phyloP scores from a whole-genome alignment of 2,329 filamentous ascomycete genomes.

The Arthrobotrys sinensis region DNA sequence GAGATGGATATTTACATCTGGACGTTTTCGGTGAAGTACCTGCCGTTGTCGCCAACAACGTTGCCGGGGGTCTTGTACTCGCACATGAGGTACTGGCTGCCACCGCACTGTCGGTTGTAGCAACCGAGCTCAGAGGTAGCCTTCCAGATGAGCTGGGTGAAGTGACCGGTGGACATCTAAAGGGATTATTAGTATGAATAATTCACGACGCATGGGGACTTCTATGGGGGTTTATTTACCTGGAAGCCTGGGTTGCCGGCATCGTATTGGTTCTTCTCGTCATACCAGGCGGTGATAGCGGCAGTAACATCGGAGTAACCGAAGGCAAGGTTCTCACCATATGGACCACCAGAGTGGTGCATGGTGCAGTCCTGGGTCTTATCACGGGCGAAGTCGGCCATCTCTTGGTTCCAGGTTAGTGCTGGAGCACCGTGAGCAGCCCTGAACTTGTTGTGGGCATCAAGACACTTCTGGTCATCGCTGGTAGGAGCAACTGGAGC shows the following conservation, averaged over 20 bases:
- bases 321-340: constrained; percentile 94
- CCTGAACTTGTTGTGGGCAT: constrained; percentile 90
- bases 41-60: constrained; percentile 48
- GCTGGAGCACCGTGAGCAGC: constrained; percentile 80
- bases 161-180: constrained; percentile 61
- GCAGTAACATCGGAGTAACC: constrained; percentile 75
- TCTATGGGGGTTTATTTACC: constrained; percentile 29
- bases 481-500: constrained; percentile 61
- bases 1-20: constrained; percentile 34
- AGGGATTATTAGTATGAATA: constrained; percentile 15
- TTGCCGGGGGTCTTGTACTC: constrained; percentile 56
- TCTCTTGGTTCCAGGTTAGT: constrained; percentile 77
- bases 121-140: constrained; percentile 76
- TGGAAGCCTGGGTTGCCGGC: constrained; percentile 73
- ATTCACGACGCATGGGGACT: neutral
- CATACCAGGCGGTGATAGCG: constrained; percentile 90
- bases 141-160: constrained; percentile 80
- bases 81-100: constrained; percentile 56
- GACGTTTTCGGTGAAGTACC: constrained; percentile 57
- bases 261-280: constrained; percentile 78
- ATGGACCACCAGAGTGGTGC: constrained; percentile 78
- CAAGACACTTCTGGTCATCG: constrained; percentile 69
- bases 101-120: constrained; percentile 53
- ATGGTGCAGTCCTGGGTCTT: constrained; percentile 80
- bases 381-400: constrained; percentile 76